Evolutionary conservation across 2,329 filamentous ascomycete species (phyloP).

Genomic region (Clonostachys rhizophaga): DNA sequence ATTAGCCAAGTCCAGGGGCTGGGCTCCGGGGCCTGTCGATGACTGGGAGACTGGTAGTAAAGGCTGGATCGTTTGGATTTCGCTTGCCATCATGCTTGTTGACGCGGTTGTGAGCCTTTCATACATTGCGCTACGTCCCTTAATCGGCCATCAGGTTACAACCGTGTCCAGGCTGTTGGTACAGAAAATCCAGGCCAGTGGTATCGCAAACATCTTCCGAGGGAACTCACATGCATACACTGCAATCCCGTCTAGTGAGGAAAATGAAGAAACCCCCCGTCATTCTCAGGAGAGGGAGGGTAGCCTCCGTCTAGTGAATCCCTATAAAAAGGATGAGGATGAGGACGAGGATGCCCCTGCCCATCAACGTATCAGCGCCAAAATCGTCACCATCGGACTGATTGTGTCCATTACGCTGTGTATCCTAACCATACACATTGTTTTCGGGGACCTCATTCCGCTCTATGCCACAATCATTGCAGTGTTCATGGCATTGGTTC

Average conservation of each 20-base stretch:
- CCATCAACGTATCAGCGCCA: constrained; percentile 73
- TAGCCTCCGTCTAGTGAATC: neutral
- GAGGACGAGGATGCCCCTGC: constrained; percentile 71
- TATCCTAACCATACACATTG: constrained; percentile 72
- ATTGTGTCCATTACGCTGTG: constrained; percentile 74
- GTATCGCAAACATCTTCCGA: constrained; percentile 1
- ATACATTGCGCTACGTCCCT: constrained; percentile 66
- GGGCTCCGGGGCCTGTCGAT: constrained; percentile 81
- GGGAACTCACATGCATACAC: constrained; percentile 1
- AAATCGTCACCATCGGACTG: constrained; percentile 70
- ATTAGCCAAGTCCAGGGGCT: constrained; percentile 76
- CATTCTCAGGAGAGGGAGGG: constrained; percentile 1
- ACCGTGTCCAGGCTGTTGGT: constrained; percentile 13
- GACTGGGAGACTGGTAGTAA: constrained; percentile 94
- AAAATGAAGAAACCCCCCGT: neutral
- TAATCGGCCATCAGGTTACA: constrained; percentile 22
- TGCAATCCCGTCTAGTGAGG: constrained; percentile 3
- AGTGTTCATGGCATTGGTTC: constrained; percentile 76
- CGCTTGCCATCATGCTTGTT: constrained; percentile 91
- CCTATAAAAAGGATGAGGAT: constrained; percentile 1
- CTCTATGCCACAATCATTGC: constrained; percentile 71
- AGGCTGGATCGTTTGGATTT: constrained; percentile 98
- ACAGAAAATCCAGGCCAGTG: neutral
- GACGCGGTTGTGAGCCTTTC: constrained; percentile 86
- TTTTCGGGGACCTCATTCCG: constrained; percentile 80